Evolutionary conservation across 2,329 filamentous ascomycete genomes (phyloP), one percentile per base, ranked within the genome.

Genomic region (Sporothrix sp.): DNA sequence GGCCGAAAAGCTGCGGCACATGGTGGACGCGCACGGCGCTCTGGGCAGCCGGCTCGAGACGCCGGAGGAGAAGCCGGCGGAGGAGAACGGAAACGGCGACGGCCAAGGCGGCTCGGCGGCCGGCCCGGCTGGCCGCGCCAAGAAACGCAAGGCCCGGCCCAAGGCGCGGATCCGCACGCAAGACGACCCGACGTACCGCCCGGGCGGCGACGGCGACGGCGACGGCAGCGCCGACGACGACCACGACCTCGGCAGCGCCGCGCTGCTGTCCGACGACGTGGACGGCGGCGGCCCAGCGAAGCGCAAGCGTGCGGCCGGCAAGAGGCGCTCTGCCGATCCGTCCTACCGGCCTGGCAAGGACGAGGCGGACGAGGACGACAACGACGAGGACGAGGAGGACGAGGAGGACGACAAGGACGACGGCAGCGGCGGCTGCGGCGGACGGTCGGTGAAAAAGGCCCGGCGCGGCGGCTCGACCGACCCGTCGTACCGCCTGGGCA

Each of bases 81-180:
- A 36, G 4, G 38, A 36, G 4, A 4, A 18, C 14, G 7, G n/a
- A n/a, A n/a, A n/a, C n/a, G n/a, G n/a, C n/a, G n/a, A n/a, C n/a
- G n/a, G n/a, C n/a, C n/a, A n/a, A n/a, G n/a, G n/a, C n/a, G n/a
- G n/a, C n/a, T n/a, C n/a, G n/a, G n/a, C n/a, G n/a, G n/a, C n/a
- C n/a, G n/a, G n/a, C n/a, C n/a, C n/a, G n/a, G n/a, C n/a, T n/a
- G n/a, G n/a, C n/a, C n/a, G n/a, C n/a, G 14, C 23, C 32, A 51
- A 46, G 16, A 51, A 51, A 4, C 42, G 42, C 28, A 44, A 51
- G 36, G 7, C n/a, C n/a, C n/a, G n/a, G n/a, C n/a, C n/a, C n/a
- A n/a, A n/a, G n/a, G n/a, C n/a, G n/a, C n/a, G n/a, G n/a, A n/a
- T n/a, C n/a, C n/a, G n/a, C n/a, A n/a, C n/a, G n/a, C n/a, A n/a